phyloP scores from a whole-genome alignment of 2,329 filamentous ascomycete species.

The Ophiostoma tasmaniense region DNA sequence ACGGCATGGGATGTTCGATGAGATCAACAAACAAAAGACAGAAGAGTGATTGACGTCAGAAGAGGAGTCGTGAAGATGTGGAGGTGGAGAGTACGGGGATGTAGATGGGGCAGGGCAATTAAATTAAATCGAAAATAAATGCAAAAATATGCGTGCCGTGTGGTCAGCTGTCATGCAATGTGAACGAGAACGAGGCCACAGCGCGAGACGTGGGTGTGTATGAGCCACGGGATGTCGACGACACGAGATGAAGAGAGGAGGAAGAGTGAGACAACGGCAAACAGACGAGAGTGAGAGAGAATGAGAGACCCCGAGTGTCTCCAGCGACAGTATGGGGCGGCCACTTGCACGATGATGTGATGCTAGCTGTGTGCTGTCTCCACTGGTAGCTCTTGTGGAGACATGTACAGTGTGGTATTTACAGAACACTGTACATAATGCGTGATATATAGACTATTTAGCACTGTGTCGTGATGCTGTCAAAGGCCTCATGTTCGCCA shows the following conservation, averaged over 20 bases:
- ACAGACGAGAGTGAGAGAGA: not conserved
- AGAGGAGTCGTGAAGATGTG: not conserved
- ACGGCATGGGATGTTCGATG: conserved; percentile 28
- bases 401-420: not conserved
- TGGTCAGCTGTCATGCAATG: not conserved
- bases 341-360: not conserved
- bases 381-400: not conserved
- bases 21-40: not conserved
- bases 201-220: not conserved
- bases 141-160: not conserved
- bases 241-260: not conserved
- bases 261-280: not conserved
- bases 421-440: not conserved
- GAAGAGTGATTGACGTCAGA: not conserved
- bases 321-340: not conserved
- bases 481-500: not conserved
- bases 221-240: not conserved
- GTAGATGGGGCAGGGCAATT: not conserved
- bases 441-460: not conserved
- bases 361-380: not conserved
- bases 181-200: not conserved
- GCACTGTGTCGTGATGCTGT: not conserved
- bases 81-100: not conserved
- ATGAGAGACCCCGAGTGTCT: not conserved
- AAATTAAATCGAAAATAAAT: not conserved